A percentile compares a stretch with the other conserved stretches of the same genome.
Evolutionary conservation across 1,284 basidiomycete genomes (phyloP).

Genomic region (Rhodotorula glutinis): DNA sequence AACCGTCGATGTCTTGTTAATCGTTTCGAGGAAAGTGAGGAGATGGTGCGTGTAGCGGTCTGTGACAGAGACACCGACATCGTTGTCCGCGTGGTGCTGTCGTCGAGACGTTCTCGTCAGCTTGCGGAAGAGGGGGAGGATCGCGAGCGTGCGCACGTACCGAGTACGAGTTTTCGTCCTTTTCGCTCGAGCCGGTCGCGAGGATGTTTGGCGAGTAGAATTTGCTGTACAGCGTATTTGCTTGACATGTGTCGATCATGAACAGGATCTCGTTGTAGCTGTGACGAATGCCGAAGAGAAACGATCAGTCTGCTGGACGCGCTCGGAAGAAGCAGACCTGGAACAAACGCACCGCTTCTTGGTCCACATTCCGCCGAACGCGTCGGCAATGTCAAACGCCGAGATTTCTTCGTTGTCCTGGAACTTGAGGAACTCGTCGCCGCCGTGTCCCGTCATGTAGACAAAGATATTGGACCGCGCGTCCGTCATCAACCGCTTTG

Average conservation of each 20-base stretch:
- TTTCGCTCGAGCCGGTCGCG: conserved; percentile 80
- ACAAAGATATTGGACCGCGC: conserved; percentile 92
- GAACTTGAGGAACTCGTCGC: conserved; percentile 97
- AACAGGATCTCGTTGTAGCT: conserved; percentile 97
- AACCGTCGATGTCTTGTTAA: conserved; percentile 80
- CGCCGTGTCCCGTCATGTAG: conserved; percentile 97
- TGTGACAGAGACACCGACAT: conserved; percentile 92
- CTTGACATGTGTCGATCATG: conserved; percentile 98
- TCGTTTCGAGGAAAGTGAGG: conserved; percentile 82
- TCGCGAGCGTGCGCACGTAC: conserved; percentile 54
- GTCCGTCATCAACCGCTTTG: conserved; percentile 86
- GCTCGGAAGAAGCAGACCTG: background rate
- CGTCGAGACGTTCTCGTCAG: too few relatives aligned
- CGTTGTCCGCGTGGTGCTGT: conserved; percentile 85
- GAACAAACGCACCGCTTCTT: conserved; percentile 68
- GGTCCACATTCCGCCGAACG: conserved; percentile 97
- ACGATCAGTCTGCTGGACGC: background rate
- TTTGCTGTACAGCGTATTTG: conserved; percentile 90
- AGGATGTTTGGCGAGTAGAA: conserved; percentile 95
- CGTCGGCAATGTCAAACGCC: conserved; percentile 92
- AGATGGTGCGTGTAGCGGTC: conserved; percentile 92
- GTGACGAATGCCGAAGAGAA: background rate
- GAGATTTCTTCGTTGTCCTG: conserved; percentile 98
- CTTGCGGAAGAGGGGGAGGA: too few relatives aligned
- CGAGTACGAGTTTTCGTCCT: conserved; percentile 93